These are phyloP conservation scores for Fusarium coicis DNA, from an alignment of 2,329 filamentous ascomycete genomes.

Conservation along the genomic window DNA sequence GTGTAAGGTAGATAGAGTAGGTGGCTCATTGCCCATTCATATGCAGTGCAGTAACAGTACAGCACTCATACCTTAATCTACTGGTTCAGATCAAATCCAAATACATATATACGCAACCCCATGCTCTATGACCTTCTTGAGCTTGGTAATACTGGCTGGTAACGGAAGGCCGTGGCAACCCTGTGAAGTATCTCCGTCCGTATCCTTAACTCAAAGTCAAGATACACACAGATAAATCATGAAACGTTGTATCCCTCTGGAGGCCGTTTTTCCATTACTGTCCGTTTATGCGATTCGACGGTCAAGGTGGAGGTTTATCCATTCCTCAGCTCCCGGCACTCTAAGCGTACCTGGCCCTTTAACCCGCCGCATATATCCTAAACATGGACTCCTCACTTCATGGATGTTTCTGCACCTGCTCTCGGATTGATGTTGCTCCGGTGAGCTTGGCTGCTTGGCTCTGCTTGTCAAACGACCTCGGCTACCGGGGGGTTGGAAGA, in stretches of 20 bases:
- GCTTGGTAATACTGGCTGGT: slow-evolving; percentile 19
- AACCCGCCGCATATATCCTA: slow-evolving; percentile 5
- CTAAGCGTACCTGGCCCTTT: background rate
- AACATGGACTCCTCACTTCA: background rate
- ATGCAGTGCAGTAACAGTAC: background rate
- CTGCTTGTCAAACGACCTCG: slow-evolving; percentile 1
- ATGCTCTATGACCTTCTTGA: background rate
- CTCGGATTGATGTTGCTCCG: slow-evolving; percentile 22
- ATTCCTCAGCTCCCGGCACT: slow-evolving; percentile 35
- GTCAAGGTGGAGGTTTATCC: slow-evolving; percentile 26
- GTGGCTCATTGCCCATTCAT: background rate
- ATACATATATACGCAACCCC: background rate
- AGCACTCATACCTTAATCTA: background rate
- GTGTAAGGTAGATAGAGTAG: background rate
- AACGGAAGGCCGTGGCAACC: slow-evolving; percentile 2
- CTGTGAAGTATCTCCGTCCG: background rate
- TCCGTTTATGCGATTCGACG: slow-evolving; percentile 1
- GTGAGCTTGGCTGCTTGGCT: background rate
- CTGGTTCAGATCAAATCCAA: background rate
- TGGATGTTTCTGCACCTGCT: slow-evolving; percentile 9
- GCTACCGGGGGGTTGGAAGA: background rate
- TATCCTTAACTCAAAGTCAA: background rate
- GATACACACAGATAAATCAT: background rate
- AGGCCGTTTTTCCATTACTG: slow-evolving; percentile 17
- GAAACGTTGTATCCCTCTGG: slow-evolving; percentile 13